These are phyloP conservation scores for Panaeolus cyanescens DNA, from an alignment of 768 basidiomycete species.

Conservation along the genomic window DNA sequence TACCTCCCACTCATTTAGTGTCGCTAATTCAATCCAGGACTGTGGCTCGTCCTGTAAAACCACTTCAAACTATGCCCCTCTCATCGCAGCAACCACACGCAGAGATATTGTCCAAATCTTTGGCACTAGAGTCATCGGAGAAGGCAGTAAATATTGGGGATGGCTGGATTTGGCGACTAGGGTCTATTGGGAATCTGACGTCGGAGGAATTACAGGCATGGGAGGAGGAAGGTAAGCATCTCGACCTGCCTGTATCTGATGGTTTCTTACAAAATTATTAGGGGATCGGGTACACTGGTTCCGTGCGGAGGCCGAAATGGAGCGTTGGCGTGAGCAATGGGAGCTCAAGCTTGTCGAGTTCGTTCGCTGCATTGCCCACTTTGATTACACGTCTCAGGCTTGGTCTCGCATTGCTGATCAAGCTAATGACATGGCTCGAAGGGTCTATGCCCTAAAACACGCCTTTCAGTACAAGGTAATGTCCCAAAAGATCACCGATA, in stretches of 20 bases:
- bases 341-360: constrained; percentile 23
- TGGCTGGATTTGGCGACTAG: too few species aligned
- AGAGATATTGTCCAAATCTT: neutral
- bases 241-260: neutral
- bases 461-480: too few species aligned
- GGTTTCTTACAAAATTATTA: neutral
- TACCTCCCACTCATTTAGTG: too few species aligned
- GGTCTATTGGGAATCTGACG: too few species aligned
- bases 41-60: too few species aligned
- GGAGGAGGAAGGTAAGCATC: neutral
- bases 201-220: neutral
- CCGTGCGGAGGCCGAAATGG: constrained; percentile 27
- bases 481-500: too few species aligned
- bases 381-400: constrained; percentile 8
- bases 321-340: constrained; percentile 26
- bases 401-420: constrained; percentile 9
- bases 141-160: too few species aligned
- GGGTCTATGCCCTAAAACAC: too few species aligned
- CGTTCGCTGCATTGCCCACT: constrained; percentile 18
- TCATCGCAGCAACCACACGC: neutral
- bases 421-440: too few species aligned
- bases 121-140: neutral
- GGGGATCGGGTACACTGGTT: constrained; percentile 29
- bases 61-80: neutral
- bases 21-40: too few species aligned